Evolutionary conservation across 2,329 filamentous ascomycete species (phyloP), one percentile per base, ranked within the genome.

Genomic region (Neopestalotiopsis sp.): DNA sequence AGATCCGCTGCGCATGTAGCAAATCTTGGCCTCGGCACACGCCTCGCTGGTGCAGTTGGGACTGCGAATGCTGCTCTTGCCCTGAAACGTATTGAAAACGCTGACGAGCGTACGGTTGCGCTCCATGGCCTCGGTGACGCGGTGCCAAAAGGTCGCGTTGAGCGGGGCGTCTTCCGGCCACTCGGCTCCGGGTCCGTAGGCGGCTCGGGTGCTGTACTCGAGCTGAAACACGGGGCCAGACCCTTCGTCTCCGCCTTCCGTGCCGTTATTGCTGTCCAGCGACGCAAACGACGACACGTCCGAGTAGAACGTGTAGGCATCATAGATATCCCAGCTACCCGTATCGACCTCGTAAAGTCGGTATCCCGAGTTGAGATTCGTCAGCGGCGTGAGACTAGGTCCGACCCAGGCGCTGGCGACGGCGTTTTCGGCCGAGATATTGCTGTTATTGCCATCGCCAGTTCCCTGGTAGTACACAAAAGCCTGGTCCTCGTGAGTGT

Each of bases 71-170:
- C 85, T 87, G 69, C 76, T 81, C 76, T 88, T 88, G 0, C 87
- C 86, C 73, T 88, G 83, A 49, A 82, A 84, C 0, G 78, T 82
- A 71, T 88, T 89, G 68, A 87, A 85, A 53, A 78, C 74, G 45
- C 76, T 80, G 6, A 87, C 86, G n/a, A 90, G 79, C 2, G 74
- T 80, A 3, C 78, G 76, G 67, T 89, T 82, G 34, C 72, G 76
- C 74, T 87, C 85, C 86, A 89, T 89, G 1, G 84, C 85, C 71
- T 87, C 86, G 0, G 87, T 89, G 4, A 89, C 84, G 13, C 76
- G 77, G 69, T 89, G 87, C 88, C 87, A 89, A 75, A 89, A 90
- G 0, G 86, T 89, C 0, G 85, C 86, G 70, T 89, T 89, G 49
- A 89, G 76, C 3, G 87, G 87, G 0, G 84, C 86, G 59, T 81